A percentile compares a stretch with the other conserved stretches of the same genome.
phyloP scores from a whole-genome alignment of 306 rosid species.

The Gillenia trifoliata region DNA sequence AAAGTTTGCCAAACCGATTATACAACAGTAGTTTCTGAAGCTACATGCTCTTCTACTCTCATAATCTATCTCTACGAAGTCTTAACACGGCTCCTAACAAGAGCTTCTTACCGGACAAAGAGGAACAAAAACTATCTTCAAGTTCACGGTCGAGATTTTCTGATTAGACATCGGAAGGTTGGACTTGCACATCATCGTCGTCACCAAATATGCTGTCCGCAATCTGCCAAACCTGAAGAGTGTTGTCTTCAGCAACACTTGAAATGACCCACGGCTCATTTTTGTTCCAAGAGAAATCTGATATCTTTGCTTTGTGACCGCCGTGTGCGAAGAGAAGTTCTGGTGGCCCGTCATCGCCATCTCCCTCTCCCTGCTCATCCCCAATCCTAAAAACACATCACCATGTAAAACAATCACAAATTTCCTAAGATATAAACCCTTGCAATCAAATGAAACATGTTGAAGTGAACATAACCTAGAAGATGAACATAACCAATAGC shows the following conservation, averaged over 20 bases:
- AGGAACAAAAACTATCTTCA: neutral
- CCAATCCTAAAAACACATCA: constrained; percentile 50
- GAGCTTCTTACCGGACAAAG: neutral
- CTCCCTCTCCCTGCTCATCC: constrained; percentile 82
- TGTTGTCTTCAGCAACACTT: constrained; percentile 87
- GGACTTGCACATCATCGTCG: constrained; percentile 24
- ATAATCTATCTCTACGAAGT: neutral
- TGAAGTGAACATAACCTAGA: neutral
- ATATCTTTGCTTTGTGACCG: constrained; percentile 87
- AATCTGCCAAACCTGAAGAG: constrained; percentile 88
- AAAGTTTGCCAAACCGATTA: neutral
- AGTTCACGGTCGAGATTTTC: neutral
- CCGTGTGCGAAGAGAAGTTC: constrained; percentile 87
- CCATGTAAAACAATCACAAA: neutral
- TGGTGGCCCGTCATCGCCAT: constrained; percentile 82
- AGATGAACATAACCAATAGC: neutral
- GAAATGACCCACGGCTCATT: constrained; percentile 77
- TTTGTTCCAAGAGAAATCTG: constrained; percentile 89
- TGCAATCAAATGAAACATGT: neutral
- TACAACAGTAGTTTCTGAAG: neutral
- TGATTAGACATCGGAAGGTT: constrained; percentile 18
- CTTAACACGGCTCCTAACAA: neutral
- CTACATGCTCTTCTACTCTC: neutral
- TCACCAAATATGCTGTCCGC: constrained; percentile 62
- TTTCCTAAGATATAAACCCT: neutral